A percentile compares a stretch with the other conserved stretches of the same genome.
These are phyloP conservation scores for Chrysoporthe cubensis DNA, from an alignment of 2,329 filamentous ascomycete genomes.

Conservation along the genomic window DNA sequence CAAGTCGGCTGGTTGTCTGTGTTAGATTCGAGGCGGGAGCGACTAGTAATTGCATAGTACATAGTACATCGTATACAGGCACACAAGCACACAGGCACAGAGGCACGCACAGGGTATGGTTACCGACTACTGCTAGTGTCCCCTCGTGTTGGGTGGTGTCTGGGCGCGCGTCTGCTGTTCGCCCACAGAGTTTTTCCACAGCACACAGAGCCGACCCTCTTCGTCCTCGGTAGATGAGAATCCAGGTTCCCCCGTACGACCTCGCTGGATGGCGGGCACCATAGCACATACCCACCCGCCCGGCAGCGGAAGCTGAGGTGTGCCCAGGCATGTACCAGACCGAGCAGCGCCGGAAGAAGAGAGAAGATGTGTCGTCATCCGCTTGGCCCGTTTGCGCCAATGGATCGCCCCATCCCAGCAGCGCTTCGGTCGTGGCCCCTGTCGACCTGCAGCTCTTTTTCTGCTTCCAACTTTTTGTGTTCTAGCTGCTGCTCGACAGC, in stretches of 20 bases:
- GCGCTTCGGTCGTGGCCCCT: not conserved
- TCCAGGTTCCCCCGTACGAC: not conserved
- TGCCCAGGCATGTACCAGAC: not conserved
- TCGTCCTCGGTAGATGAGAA: not conserved
- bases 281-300: not conserved
- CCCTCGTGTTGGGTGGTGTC: not conserved
- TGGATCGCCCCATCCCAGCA: not conserved
- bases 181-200: not conserved
- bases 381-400: constrained; percentile 7
- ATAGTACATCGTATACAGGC: too few species aligned
- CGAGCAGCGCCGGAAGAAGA: too few species aligned
- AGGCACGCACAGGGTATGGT: too few species aligned
- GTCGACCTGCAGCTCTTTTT: not conserved
- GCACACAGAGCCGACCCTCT: not conserved
- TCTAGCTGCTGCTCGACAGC: not conserved
- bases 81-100: too few species aligned
- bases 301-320: not conserved
- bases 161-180: not conserved
- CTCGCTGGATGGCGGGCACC: not conserved
- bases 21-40: not conserved
- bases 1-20: not conserved
- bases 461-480: not conserved
- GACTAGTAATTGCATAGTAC: not conserved
- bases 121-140: not conserved
- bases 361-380: constrained; percentile 3